phyloP scores from a whole-genome alignment of 805 yeast species.

The Pichia manshurica region DNA sequence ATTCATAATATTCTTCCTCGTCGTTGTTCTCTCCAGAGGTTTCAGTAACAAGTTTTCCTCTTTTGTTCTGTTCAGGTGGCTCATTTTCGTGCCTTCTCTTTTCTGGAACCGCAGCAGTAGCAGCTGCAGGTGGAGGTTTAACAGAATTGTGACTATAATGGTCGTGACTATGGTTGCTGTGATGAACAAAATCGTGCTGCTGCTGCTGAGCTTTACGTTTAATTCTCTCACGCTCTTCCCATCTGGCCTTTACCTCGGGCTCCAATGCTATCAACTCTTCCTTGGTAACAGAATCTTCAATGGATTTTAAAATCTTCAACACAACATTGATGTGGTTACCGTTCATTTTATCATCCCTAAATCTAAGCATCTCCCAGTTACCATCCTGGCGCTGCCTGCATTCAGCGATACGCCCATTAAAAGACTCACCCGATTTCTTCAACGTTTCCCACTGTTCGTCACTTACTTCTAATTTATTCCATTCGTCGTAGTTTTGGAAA shows the following conservation, averaged over 20 bases:
- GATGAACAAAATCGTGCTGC: conserved; percentile 17
- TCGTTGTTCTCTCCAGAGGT: conserved; percentile 2
- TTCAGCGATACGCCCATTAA: conserved; percentile 86
- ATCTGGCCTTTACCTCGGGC: conserved; percentile 47
- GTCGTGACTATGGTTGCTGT: conserved; percentile 2
- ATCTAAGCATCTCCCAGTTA: conserved; percentile 79
- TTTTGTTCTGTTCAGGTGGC: not conserved
- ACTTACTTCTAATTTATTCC: conserved; percentile 53
- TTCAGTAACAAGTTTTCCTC: not conserved
- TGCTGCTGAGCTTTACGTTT: conserved; percentile 22
- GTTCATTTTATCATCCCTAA: conserved; percentile 86
- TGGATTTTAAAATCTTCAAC: conserved; percentile 74
- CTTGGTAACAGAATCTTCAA: conserved; percentile 77
- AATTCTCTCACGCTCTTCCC: conserved; percentile 53
- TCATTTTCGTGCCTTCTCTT: conserved; percentile 7
- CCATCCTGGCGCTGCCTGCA: conserved; percentile 63
- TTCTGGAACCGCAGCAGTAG: conserved; percentile 5
- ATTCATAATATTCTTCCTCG: conserved; percentile 25
- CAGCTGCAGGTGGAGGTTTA: conserved; percentile 11
- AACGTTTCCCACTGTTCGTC: conserved; percentile 79
- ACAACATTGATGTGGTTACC: conserved; percentile 84
- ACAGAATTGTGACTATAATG: conserved; percentile 1
- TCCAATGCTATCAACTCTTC: conserved; percentile 65
- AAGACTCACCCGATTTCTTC: conserved; percentile 67
- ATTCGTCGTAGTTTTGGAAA: conserved; percentile 51